Evolutionary conservation across 345 rosid genomes (phyloP).

Genomic region (Psidium friedrichsthalianum): DNA sequence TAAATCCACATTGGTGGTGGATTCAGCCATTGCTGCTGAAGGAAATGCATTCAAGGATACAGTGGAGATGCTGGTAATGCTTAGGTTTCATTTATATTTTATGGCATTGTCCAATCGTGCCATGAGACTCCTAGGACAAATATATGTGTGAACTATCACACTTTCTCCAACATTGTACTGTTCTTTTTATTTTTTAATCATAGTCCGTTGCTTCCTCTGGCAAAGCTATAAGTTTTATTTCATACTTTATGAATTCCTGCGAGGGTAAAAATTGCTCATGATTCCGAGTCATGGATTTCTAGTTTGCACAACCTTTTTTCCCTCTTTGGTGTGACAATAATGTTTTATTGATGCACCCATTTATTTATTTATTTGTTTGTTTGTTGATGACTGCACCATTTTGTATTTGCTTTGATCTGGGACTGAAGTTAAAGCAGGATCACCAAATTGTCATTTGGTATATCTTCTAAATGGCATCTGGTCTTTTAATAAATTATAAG

Average conservation of each 20-base stretch:
- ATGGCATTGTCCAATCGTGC: background rate
- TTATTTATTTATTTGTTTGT: background rate
- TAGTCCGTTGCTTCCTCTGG: background rate
- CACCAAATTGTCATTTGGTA: background rate
- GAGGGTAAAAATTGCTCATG: background rate
- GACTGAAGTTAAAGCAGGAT: background rate
- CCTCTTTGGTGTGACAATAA: background rate
- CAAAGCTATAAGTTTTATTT: background rate
- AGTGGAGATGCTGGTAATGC: slow-evolving; percentile 57
- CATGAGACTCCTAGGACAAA: background rate
- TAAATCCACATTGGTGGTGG: slow-evolving; percentile 61
- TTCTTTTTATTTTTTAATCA: background rate
- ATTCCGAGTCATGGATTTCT: background rate
- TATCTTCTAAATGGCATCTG: background rate
- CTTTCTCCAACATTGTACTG: background rate
- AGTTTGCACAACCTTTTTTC: background rate
- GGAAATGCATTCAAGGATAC: slow-evolving; percentile 52
- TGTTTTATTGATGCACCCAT: background rate
- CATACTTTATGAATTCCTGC: background rate
- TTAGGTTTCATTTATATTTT: background rate
- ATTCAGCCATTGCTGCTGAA: slow-evolving; percentile 62
- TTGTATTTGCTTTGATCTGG: background rate
- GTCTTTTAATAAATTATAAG: background rate
- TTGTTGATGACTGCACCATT: background rate
- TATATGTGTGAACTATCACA: background rate